Conservation (phyloP, 2,329 filamentous ascomycete species). For the Aureobasidium musti region DNA sequence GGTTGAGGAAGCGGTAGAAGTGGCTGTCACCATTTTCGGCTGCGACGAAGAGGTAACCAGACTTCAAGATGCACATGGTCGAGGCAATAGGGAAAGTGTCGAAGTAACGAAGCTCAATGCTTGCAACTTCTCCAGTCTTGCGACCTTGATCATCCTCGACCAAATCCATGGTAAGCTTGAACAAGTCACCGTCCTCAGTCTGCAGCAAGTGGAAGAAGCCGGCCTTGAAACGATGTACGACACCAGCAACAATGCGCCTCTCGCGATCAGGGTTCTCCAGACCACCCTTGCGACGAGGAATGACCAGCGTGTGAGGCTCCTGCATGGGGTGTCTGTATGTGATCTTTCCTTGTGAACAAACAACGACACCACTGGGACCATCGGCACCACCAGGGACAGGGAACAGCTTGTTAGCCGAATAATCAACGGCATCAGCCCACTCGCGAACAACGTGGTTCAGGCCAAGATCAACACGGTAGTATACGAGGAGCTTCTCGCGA, state of each 20-base stretch:
- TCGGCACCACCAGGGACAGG: slow-evolving; percentile 93
- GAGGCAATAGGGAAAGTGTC: slow-evolving; percentile 90
- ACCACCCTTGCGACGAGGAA: slow-evolving; percentile 81
- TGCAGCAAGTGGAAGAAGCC: slow-evolving; percentile 98
- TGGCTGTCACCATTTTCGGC: slow-evolving; percentile 91
- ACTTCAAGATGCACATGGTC: slow-evolving; percentile 89
- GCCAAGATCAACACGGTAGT: slow-evolving; percentile 96
- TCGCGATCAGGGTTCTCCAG: slow-evolving; percentile 93
- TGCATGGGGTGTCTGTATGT: slow-evolving; percentile 98
- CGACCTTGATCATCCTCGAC: slow-evolving; percentile 76
- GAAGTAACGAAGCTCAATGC: slow-evolving; percentile 94
- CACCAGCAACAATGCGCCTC: slow-evolving; percentile 80
- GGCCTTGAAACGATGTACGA: slow-evolving; percentile 94
- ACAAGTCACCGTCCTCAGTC: slow-evolving; percentile 95
- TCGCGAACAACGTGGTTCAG: slow-evolving; percentile 96
- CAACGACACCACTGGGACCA: slow-evolving; percentile 90
- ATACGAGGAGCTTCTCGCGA: slow-evolving; percentile 86
- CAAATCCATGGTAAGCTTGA: slow-evolving; percentile 95
- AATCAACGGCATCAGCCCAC: slow-evolving; percentile 92
- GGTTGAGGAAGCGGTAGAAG: slow-evolving; percentile 96
- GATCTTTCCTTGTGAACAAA: slow-evolving; percentile 91
- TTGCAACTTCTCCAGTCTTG: slow-evolving; percentile 75
- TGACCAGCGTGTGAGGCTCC: slow-evolving; percentile 81
- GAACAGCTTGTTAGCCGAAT: slow-evolving; percentile 85
- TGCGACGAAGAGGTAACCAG: slow-evolving; percentile 89